A percentile compares a stretch with the other conserved stretches of the same genome.
phyloP scores from a whole-genome alignment of 2,329 filamentous ascomycete genomes.

The Purpureocillium lavendulum region DNA sequence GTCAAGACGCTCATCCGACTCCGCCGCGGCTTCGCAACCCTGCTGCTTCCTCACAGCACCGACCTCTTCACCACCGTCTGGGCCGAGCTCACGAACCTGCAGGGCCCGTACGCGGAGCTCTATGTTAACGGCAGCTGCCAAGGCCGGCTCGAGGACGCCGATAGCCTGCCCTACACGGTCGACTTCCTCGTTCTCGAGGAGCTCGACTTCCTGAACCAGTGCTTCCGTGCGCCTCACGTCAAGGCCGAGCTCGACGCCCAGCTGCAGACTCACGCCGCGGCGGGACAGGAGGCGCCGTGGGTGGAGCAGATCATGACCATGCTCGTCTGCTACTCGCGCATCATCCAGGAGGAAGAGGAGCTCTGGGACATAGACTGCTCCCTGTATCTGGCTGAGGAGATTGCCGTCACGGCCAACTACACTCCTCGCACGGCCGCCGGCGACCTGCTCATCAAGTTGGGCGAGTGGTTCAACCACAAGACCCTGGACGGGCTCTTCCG shows the following conservation, averaged over 20 bases:
- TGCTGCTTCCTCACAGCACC: constrained; percentile 75
- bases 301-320: constrained; percentile 82
- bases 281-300: constrained; percentile 67
- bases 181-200: constrained; percentile 93
- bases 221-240: constrained; percentile 79
- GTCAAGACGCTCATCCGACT: constrained; percentile 91
- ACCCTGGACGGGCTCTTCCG: constrained; percentile 72
- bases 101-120: constrained; percentile 66
- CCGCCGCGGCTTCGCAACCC: constrained; percentile 70
- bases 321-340: constrained; percentile 76
- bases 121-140: constrained; percentile 83
- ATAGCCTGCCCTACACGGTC: constrained; percentile 86
- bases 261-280: constrained; percentile 51
- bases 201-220: constrained; percentile 88
- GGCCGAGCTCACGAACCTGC: constrained; percentile 72
- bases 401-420: constrained; percentile 90
- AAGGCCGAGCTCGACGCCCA: constrained; percentile 82
- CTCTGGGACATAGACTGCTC: constrained; percentile 97
- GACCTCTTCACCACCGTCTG: constrained; percentile 80
- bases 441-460: constrained; percentile 85
- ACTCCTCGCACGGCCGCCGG: constrained; percentile 88
- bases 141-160: constrained; percentile 79
- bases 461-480: constrained; percentile 74
- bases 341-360: constrained; percentile 86
- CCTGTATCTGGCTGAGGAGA: constrained; percentile 90